phyloP scores from a whole-genome alignment of 2,329 filamentous ascomycete genomes.

The Neofusicoccum kwambonambiense region DNA sequence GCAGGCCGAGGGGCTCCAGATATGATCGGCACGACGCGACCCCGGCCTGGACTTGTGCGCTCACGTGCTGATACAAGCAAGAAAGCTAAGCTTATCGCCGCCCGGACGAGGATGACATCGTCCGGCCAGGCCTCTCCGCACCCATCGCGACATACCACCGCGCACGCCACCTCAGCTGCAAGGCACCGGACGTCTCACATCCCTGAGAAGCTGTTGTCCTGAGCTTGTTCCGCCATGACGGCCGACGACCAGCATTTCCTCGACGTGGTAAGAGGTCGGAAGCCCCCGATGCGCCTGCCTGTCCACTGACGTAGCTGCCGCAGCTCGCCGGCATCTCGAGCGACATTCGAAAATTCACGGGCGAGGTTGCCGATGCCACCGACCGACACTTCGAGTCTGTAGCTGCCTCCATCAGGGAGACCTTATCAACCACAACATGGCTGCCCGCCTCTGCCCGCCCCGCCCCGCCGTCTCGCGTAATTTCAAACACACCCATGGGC shows the following conservation, averaged over 20 bases:
- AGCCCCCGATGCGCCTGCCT: not conserved
- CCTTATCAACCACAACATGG: slow-evolving; percentile 67
- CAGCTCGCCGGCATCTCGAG: slow-evolving; percentile 59
- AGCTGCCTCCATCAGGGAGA: slow-evolving; percentile 68
- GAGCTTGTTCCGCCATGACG: slow-evolving; percentile 56
- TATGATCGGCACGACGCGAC: slow-evolving; percentile 5
- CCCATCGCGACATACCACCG: slow-evolving; percentile 5
- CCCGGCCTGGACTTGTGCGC: not conserved
- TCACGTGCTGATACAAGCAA: slow-evolving; percentile 7
- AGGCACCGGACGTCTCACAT: slow-evolving; percentile 15
- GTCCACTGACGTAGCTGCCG: slow-evolving; percentile 7
- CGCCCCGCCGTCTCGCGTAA: slow-evolving; percentile 47
- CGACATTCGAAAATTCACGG: slow-evolving; percentile 69
- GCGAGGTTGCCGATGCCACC: slow-evolving; percentile 73
- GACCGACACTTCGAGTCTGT: slow-evolving; percentile 78
- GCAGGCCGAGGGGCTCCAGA: not conserved
- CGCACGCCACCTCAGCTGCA: not conserved
- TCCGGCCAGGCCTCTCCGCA: slow-evolving; percentile 1
- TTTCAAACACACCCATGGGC: slow-evolving; percentile 36
- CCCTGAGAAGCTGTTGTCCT: not conserved
- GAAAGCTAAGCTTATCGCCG: slow-evolving; percentile 13
- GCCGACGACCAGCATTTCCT: slow-evolving; percentile 76
- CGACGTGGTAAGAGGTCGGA: slow-evolving; percentile 63
- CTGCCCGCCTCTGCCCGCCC: slow-evolving; percentile 67
- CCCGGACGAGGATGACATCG: slow-evolving; percentile 7